phyloP scores from a whole-genome alignment of 108 stramenopile species.

The Heterococcus sp. region DNA sequence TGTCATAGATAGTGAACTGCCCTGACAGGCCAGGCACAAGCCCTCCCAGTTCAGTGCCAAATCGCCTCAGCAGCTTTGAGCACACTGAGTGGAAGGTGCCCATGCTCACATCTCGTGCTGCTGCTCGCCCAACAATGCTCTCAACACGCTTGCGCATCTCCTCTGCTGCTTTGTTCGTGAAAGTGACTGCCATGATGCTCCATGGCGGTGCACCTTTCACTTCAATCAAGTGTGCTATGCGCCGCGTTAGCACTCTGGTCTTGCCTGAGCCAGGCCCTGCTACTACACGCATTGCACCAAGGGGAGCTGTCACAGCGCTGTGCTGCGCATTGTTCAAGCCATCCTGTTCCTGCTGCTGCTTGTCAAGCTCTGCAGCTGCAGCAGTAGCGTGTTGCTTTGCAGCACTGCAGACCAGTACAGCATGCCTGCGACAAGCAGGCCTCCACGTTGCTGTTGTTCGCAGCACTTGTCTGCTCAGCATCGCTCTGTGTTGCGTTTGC shows the following conservation, averaged over 20 bases:
- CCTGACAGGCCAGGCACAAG: conserved; percentile 15
- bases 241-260: conserved; percentile 77
- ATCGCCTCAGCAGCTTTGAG: conserved; percentile 12
- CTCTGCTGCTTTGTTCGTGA: conserved; percentile 81
- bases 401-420: no score
- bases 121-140: conserved; percentile 43
- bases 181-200: conserved; percentile 79
- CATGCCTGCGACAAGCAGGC: no score
- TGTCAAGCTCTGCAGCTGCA: not conserved
- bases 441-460: no score
- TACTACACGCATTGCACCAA: conserved; percentile 28
- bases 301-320: conserved; percentile 8
- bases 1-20: conserved; percentile 27
- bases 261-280: conserved; percentile 90
- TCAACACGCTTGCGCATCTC: conserved; percentile 77
- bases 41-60: conserved; percentile 12
- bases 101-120: conserved; percentile 3
- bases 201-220: conserved; percentile 14
- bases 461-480: no score
- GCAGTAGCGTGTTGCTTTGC: not conserved
- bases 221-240: conserved; percentile 71
- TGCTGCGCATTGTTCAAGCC: conserved; percentile 36
- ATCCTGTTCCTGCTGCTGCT: not conserved
- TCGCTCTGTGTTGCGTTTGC: no score
- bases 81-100: conserved; percentile 54